These are phyloP conservation scores for Aegilops tauschii DNA, from an alignment of 176 grass and related monocot genomes.

Conservation along the genomic window DNA sequence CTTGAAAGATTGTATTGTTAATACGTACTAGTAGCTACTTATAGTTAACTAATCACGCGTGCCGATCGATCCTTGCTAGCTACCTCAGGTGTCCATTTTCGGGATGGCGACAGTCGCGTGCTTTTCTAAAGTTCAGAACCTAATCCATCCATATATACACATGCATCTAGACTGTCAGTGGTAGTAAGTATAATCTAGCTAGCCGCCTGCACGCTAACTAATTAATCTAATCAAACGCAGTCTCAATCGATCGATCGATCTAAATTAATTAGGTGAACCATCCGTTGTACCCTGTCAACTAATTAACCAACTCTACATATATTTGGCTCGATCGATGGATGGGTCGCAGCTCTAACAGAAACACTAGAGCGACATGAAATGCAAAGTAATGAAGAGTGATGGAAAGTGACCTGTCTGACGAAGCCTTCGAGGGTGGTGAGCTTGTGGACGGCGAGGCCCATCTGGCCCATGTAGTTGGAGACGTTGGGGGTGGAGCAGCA, in stretches of 20 bases:
- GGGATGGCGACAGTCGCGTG: constrained; percentile 43
- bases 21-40: too few species aligned
- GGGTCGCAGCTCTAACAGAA: constrained; percentile 35
- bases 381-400: neutral
- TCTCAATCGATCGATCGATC: neutral
- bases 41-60: neutral
- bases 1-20: neutral
- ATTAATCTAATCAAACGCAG: constrained; percentile 10
- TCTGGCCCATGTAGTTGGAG: constrained; percentile 91
- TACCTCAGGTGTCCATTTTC: neutral
- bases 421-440: constrained; percentile 79
- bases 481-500: constrained; percentile 60
- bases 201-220: neutral
- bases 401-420: constrained; percentile 59
- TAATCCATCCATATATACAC: constrained; percentile 25
- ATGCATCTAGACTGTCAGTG: constrained; percentile 4
- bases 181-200: neutral
- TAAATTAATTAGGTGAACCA: constrained; percentile 40
- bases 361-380: constrained; percentile 28
- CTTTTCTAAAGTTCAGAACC: constrained; percentile 28
- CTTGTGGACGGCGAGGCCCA: constrained; percentile 82
- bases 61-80: neutral
- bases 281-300: constrained; percentile 25
- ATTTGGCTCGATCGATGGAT: neutral
- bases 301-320: neutral